Evolutionary conservation across 2,329 filamentous ascomycete genomes (phyloP), one percentile per base, ranked within the genome.

Genomic region (Amphichorda felina): DNA sequence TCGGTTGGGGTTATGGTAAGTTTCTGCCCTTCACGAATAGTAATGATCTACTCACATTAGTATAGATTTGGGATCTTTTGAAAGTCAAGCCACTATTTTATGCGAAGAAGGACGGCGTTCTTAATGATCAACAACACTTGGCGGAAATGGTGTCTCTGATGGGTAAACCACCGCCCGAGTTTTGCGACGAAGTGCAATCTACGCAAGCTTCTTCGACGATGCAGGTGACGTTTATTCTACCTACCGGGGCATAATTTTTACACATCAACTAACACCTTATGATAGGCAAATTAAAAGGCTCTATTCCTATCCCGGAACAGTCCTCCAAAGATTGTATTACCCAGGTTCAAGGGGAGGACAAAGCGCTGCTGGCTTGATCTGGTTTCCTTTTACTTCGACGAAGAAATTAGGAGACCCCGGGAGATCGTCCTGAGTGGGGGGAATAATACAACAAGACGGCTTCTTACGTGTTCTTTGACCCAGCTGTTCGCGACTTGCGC

Each of bases 121-220:
- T 52, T 32, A 24, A 47, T 35, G 39, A 50, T 35, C 45, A 48
- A 14, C 45, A 50, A 22, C 51, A 57, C 21, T 45, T 59, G 32
- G 53, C 50, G 2, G 46, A 51, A 32, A 57, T 61, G 49, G 50
- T 62, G 4, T 53, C 58, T 3, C 38, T 61, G 7, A 45, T 64
- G 38, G 57, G 57, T 0, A 50, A 46, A 1, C 60, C 59, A 2
- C 54, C 54, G 2, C 43, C 39, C 32, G 44, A 49, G 2, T 55
- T 62, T 28, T 62, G 28, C 30, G 49, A 33, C 44, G 53, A 3
- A 59, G 43, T 47, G 4, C 40, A 36, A 2, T 44, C 39, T 34
- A 34, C 35, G 10, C 31, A 38, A 38, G 31, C 11, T 49, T 43
- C 15, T 51, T 47, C 34, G 49, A 48, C 30, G 30, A 34, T n/a